These are phyloP conservation scores for Calonectria hongkongensis DNA, from an alignment of 2,329 filamentous ascomycete genomes.

Conservation along the genomic window DNA sequence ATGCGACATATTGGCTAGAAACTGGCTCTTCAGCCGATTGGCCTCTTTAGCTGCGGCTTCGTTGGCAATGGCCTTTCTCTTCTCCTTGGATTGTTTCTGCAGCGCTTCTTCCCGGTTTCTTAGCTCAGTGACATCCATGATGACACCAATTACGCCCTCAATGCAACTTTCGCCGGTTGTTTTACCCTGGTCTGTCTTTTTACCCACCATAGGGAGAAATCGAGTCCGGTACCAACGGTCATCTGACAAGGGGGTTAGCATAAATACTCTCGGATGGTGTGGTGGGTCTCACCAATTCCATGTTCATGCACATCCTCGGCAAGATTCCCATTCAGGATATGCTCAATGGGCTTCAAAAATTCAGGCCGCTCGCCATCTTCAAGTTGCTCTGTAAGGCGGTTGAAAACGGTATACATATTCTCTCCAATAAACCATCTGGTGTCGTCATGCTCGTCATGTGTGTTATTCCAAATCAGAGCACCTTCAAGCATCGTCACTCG, in stretches of 20 bases:
- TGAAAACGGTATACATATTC: slow-evolving; percentile 80
- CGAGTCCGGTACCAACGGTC: slow-evolving; percentile 83
- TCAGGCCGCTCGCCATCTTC: slow-evolving; percentile 65
- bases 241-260: slow-evolving; percentile 59
- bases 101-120: slow-evolving; percentile 79
- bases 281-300: slow-evolving; percentile 66
- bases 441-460: slow-evolving; percentile 61
- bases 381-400: slow-evolving; percentile 65
- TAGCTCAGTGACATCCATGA: slow-evolving; percentile 86
- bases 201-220: slow-evolving; percentile 79
- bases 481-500: slow-evolving; percentile 83
- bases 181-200: slow-evolving; percentile 71
- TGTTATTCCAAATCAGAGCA: slow-evolving; percentile 74
- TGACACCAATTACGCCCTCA: slow-evolving; percentile 85
- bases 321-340: slow-evolving; percentile 77
- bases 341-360: slow-evolving; percentile 76
- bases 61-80: slow-evolving; percentile 81
- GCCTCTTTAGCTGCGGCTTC: slow-evolving; percentile 88
- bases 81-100: slow-evolving; percentile 79
- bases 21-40: slow-evolving; percentile 86
- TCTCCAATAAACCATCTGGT: slow-evolving; percentile 74
- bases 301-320: slow-evolving; percentile 80
- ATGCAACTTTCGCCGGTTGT: slow-evolving; percentile 69
- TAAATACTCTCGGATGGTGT: background rate
- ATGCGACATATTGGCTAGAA: slow-evolving; percentile 76